Percentiles rank a stretch among this genome's conserved stretches.
phyloP scores from a whole-genome alignment of 2,329 filamentous ascomycete genomes.

The Pestalotiopsis sp. region DNA sequence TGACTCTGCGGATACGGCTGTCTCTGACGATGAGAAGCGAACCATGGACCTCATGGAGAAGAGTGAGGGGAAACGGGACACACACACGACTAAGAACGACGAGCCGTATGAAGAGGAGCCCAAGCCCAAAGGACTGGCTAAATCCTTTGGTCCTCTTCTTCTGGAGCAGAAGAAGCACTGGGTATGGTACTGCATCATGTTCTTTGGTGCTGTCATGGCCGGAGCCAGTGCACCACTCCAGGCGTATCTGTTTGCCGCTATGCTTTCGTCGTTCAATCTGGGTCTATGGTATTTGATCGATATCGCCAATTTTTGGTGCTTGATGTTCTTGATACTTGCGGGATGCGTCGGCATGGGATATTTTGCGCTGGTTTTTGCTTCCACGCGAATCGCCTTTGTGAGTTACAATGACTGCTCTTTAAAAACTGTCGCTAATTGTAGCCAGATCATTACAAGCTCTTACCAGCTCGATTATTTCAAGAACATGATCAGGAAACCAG shows the following conservation, averaged over 20 bases:
- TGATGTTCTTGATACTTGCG: constrained; percentile 67
- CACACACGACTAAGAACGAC: background rate
- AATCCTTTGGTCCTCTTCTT: constrained; percentile 31
- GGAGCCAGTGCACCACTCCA: constrained; percentile 51
- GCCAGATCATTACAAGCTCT: constrained; percentile 49
- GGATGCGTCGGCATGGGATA: constrained; percentile 56
- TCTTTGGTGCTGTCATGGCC: constrained; percentile 36
- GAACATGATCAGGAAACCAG: constrained; percentile 59
- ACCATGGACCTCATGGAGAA: constrained; percentile 42
- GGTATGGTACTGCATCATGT: constrained; percentile 31
- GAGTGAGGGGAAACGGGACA: constrained; percentile 19
- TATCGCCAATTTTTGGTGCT: constrained; percentile 59
- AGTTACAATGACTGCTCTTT: constrained; percentile 15
- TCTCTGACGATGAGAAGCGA: constrained; percentile 34
- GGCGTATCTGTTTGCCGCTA: constrained; percentile 57
- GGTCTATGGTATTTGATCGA: constrained; percentile 25
- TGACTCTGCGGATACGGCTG: constrained; percentile 31
- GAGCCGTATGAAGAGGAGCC: constrained; percentile 15
- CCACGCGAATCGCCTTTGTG: constrained; percentile 49
- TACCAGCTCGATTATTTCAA: constrained; percentile 64
- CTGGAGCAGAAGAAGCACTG: constrained; percentile 30
- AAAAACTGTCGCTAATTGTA: background rate
- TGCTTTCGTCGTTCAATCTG: constrained; percentile 42
- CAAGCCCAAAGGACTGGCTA: constrained; percentile 25
- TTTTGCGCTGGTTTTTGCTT: constrained; percentile 48